Evolutionary conservation across 2,329 filamentous ascomycete species (phyloP), one percentile per base, ranked within the genome.

Genomic region (Tolypocladium inflatum): DNA sequence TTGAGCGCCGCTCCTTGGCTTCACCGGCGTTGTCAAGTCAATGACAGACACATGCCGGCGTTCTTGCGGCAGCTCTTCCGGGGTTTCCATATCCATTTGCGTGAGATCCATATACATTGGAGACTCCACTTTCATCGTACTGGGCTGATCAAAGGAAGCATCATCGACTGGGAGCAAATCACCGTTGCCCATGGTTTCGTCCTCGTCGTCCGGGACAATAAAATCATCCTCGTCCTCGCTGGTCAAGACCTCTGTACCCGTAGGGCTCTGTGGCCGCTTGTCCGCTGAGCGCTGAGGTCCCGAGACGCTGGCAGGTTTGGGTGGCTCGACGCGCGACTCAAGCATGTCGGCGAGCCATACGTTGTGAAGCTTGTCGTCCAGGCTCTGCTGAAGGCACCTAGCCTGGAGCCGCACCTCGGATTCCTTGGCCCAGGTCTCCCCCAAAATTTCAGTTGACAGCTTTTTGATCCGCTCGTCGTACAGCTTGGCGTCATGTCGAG

Each of bases 281-380:
- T 48, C 15, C 8, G 51, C 21, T 11, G 64, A 21, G 21, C 33
- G 60, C 15, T 57, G 62, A 4, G 62, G 61, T 30, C 54, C 61
- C 19, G 70, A 64, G 13, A 68, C 48, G 0, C 58, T 59, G 19
- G 65, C 62, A 15, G 67, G 67, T 55, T 73, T 77, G 3, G 74
- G 69, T 0, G 78, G 77, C 53, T 72, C 71, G 17, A 58, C 51
- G 7, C 72, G 74, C 21, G 73, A 74, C 43, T 71, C 70, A 5
- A 85, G 71, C 30, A 81, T 63, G 8, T 68, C 62, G n/a, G 81
- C 73, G 3, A 75, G 67, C 81, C 82, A 87, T 9, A 67, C 65
- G 10, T 78, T 68, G 43, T 81, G 70, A 64, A 86, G 75, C 54
- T 81, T 80, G 57, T 88, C 80, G 41, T 82, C 79, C 1, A 96